These are phyloP conservation scores for Pachysolen tannophilus DNA, from an alignment of 805 yeast species.

Conservation along the genomic window DNA sequence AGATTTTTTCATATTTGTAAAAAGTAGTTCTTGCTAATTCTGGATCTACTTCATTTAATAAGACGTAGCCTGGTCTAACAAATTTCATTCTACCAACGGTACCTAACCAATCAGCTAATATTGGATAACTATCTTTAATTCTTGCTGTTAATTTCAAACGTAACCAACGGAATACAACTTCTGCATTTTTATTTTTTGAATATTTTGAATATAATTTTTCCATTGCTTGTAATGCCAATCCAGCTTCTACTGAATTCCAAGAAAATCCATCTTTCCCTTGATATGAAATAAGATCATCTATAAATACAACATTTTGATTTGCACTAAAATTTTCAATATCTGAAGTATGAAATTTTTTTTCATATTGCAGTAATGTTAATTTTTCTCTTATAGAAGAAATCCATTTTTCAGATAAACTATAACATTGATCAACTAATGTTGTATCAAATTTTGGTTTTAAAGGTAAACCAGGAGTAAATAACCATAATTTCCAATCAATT, in stretches of 20 bases:
- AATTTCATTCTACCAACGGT: conserved; percentile 93
- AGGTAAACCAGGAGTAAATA: conserved; percentile 79
- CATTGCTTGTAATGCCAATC: conserved; percentile 25
- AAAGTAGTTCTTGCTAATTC: conserved; percentile 61
- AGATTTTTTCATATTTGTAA: conserved; percentile 44
- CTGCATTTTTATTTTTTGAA: conserved; percentile 60
- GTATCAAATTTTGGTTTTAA: conserved; percentile 82
- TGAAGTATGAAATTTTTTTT: conserved; percentile 27
- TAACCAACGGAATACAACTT: conserved; percentile 73
- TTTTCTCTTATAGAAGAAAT: conserved; percentile 23
- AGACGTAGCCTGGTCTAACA: conserved; percentile 77
- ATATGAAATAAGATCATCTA: conserved; percentile 54
- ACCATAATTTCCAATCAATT: conserved; percentile 84
- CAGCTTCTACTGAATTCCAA: conserved; percentile 24
- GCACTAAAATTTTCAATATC: conserved; percentile 59
- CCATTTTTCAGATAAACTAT: conserved; percentile 63
- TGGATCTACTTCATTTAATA: conserved; percentile 56
- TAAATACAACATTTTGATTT: conserved; percentile 71
- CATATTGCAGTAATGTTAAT: conserved; percentile 14
- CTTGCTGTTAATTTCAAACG: conserved; percentile 54
- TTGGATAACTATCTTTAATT: conserved; percentile 34
- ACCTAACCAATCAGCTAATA: conserved; percentile 77
- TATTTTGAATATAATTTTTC: conserved; percentile 29
- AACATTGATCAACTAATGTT: conserved; percentile 66
- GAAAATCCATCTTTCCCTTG: conserved; percentile 34